Conservation (phyloP, 768 basidiomycete genomes). For the Harrya chromipes region DNA sequence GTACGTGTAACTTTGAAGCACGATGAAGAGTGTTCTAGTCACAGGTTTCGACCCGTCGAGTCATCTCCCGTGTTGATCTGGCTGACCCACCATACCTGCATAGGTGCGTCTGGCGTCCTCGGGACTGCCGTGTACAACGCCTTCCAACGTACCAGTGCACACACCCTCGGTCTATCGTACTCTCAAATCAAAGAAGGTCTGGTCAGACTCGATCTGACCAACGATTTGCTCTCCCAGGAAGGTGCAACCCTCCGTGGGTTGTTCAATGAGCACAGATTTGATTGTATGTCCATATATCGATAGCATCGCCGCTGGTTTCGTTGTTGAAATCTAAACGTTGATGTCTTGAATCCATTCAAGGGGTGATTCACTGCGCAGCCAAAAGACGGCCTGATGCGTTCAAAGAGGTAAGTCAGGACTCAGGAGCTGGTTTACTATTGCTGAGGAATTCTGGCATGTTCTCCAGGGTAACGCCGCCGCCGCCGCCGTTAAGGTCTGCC, state of each 20-base stretch:
- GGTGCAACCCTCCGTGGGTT: slow-evolving; percentile 46
- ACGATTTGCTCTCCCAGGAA: slow-evolving; percentile 34
- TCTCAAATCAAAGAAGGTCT: slow-evolving; percentile 57
- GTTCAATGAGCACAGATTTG: slow-evolving; percentile 58
- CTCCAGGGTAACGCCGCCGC: slow-evolving; percentile 56
- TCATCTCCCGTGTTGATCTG: slow-evolving; percentile 8
- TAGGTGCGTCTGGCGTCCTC: slow-evolving; percentile 90
- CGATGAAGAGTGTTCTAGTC: slow-evolving; percentile 48
- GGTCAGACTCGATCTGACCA: slow-evolving; percentile 64
- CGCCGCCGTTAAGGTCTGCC: slow-evolving; percentile 55
- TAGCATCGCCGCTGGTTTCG: not conserved
- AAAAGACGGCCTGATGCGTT: slow-evolving; percentile 92
- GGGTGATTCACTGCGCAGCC: slow-evolving; percentile 94
- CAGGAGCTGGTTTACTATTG: too few species aligned
- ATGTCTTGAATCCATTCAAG: slow-evolving; percentile 33
- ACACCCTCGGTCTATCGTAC: slow-evolving; percentile 70
- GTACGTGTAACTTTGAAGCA: not conserved
- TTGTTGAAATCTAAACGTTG: not conserved
- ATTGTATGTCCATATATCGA: slow-evolving; percentile 50
- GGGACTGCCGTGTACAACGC: slow-evolving; percentile 74
- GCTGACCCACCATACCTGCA: not conserved
- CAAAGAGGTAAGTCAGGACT: slow-evolving; percentile 61
- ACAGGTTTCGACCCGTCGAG: slow-evolving; percentile 41
- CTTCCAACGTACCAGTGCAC: slow-evolving; percentile 46
- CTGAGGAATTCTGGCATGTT: not conserved